Conservation (phyloP, 352 stramenopile genomes). For the Globisporangium cystogenes region DNA sequence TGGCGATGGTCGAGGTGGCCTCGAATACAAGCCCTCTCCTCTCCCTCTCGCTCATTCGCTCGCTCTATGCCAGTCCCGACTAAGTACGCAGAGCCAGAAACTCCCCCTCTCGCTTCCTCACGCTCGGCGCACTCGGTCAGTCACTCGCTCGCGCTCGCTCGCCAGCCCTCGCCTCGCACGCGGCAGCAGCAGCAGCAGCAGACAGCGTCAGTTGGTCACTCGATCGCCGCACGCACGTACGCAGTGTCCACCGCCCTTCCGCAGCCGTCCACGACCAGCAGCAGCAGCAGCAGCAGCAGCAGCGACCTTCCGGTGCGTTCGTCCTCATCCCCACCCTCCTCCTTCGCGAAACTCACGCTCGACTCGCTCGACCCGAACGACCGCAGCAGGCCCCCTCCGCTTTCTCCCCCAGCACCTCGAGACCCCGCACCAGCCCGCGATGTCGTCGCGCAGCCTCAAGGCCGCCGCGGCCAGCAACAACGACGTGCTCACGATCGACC, state of each 20-base stretch:
- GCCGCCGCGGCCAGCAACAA: conserved; percentile 66
- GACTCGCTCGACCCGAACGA: no score
- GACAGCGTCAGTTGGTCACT: no score
- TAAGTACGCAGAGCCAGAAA: no score
- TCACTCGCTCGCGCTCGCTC: conserved; percentile 1
- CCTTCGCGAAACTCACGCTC: no score
- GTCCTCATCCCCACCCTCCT: no score
- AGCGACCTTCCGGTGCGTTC: no score
- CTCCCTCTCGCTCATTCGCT: conserved; percentile 1
- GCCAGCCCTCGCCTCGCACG: no score
- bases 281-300: no score
- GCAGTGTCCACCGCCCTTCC: no score
- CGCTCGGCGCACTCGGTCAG: neutral
- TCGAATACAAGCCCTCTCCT: neutral
- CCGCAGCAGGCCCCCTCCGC: neutral
- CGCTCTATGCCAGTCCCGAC: neutral
- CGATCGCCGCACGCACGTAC: no score
- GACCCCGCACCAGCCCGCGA: conserved; percentile 13
- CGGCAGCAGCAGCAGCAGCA: no score
- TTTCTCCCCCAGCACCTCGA: neutral
- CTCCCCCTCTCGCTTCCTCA: conserved; percentile 1
- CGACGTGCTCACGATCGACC: conserved; percentile 86
- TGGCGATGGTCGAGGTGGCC: neutral
- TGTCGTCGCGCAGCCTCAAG: conserved; percentile 74
- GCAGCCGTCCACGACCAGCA: no score